Base-by-base conservation (phyloP, 805 yeast genomes). In the Pachysolen tannophilus region DNA sequence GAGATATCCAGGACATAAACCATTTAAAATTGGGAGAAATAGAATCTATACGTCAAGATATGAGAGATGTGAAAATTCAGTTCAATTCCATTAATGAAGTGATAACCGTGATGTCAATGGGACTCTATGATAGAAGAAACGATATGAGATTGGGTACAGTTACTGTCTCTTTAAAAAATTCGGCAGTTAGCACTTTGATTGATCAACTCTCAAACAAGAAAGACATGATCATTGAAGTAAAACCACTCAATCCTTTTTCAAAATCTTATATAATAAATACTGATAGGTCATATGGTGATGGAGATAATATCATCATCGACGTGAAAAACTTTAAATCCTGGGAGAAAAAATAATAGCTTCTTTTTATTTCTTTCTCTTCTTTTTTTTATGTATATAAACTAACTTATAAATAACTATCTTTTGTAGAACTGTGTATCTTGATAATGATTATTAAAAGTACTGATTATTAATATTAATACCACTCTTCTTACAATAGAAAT, bases 101-200 rank as follows among this genome's bases (percentile, higher is more conserved):
- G 38, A 32, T 55, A 33, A 53, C 52, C 2, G 44, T 46, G 13
- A 56, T 52, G 34, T 48, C 49, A 24, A 41, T 60, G 33, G 33
- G 49, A 7, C 40, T 56, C 16, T 56, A 43, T 32, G 38, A 28
- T 26, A 26, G 24, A 26, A 16, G n/a, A 23, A 17, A 15, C 11
- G 28, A 16, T 8, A 19, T 14, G 14, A 10, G 28, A n/a, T 9
- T 28, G 6, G 38, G 38, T 6, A 30, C 38, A 3, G 25, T 35
- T 24, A 19, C 34, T 11, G 24, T 35, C 17, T 14, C 34, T 13
- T 10, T 25, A 10, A 24, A 15, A 4, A 30, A 30, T 8, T 26
- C 17, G n/a, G 29, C 34, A 8, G 24, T 35, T 5, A 13, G 25
- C 26, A 19, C 15, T 6, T 8, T 19, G 4, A 8, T 35, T 13